Percentiles rank a stretch among this genome's conserved stretches.
phyloP scores from a whole-genome alignment of 805 yeast genomes.

The Zygoascus flipseniorum region DNA sequence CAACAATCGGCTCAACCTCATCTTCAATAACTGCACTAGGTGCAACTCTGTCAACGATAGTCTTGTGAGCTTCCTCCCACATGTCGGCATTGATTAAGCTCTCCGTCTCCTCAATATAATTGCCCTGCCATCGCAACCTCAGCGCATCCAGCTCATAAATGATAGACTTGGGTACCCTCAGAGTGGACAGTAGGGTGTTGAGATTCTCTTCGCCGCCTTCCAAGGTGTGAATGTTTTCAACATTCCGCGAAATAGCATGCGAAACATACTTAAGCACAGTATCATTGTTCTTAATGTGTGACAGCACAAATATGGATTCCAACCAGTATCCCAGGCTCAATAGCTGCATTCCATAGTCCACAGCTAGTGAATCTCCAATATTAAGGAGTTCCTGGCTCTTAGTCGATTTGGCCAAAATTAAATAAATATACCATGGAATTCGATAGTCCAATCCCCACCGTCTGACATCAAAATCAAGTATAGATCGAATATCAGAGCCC shows the following conservation, averaged over 20 bases:
- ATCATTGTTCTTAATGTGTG: slow-evolving; percentile 46
- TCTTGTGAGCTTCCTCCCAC: slow-evolving; percentile 55
- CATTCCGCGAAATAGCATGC: slow-evolving; percentile 20
- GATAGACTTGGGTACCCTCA: background rate
- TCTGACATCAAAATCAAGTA: slow-evolving; percentile 4
- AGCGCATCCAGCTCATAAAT: slow-evolving; percentile 38
- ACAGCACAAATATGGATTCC: slow-evolving; percentile 55
- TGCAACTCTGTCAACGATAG: slow-evolving; percentile 52
- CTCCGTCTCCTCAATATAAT: slow-evolving; percentile 51
- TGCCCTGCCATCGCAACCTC: slow-evolving; percentile 39
- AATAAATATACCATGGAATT: slow-evolving; percentile 42
- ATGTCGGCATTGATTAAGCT: slow-evolving; percentile 53
- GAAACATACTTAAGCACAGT: slow-evolving; percentile 36
- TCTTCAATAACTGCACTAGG: slow-evolving; percentile 60
- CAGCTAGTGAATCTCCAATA: slow-evolving; percentile 33
- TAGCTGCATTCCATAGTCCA: slow-evolving; percentile 44
- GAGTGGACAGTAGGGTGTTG: background rate
- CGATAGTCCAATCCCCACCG: slow-evolving; percentile 5
- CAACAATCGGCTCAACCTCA: slow-evolving; percentile 18
- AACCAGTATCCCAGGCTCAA: slow-evolving; percentile 39
- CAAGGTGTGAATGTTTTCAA: slow-evolving; percentile 7
- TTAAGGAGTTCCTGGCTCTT: slow-evolving; percentile 8
- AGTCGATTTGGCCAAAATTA: slow-evolving; percentile 28
- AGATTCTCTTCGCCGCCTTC: slow-evolving; percentile 12
- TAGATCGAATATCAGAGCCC: slow-evolving; percentile 7